Evolutionary conservation across 768 basidiomycete species (phyloP).

Genomic region (Ephemerocybe angulata): DNA sequence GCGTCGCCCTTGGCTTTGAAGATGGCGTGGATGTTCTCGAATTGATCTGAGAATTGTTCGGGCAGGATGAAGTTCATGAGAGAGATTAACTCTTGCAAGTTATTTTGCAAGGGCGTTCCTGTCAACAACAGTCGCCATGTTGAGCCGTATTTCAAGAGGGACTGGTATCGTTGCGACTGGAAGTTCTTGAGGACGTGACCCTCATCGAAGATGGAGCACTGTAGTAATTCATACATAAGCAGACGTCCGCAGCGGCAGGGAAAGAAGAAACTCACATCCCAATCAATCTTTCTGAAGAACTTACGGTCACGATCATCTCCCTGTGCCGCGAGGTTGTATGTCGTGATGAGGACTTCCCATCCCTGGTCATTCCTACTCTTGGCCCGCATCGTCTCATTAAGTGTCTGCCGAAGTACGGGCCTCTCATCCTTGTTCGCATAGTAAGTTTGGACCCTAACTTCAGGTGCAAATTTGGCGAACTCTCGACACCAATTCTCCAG

Average conservation of each 20-base stretch:
- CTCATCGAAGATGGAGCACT: slow-evolving; percentile 96
- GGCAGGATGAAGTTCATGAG: slow-evolving; percentile 97
- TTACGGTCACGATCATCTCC: slow-evolving; percentile 88
- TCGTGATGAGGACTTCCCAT: slow-evolving; percentile 94
- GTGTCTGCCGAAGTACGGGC: slow-evolving; percentile 62
- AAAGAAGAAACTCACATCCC: slow-evolving; percentile 69
- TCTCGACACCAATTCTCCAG: slow-evolving; percentile 99
- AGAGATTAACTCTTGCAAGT: slow-evolving; percentile 87
- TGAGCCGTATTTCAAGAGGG: slow-evolving; percentile 79
- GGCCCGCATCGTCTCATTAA: slow-evolving; percentile 56
- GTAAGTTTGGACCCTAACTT: slow-evolving; percentile 83
- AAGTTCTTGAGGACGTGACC: slow-evolving; percentile 97
- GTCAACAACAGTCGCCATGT: slow-evolving; percentile 91
- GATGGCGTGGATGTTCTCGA: slow-evolving; percentile 82
- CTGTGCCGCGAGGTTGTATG: slow-evolving; percentile 92
- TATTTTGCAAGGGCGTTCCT: slow-evolving; percentile 93
- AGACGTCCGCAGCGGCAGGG: neutral
- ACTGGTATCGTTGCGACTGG: slow-evolving; percentile 93
- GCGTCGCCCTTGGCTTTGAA: slow-evolving; percentile 97
- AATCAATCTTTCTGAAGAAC: slow-evolving; percentile 86
- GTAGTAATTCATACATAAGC: slow-evolving; percentile 7
- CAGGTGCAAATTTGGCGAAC: slow-evolving; percentile 86
- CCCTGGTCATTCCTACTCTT: slow-evolving; percentile 50
- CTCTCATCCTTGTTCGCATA: slow-evolving; percentile 93
- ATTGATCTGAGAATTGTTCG: slow-evolving; percentile 74